Conservation (phyloP, 805 yeast species). For the Suhomyces vadensis region DNA sequence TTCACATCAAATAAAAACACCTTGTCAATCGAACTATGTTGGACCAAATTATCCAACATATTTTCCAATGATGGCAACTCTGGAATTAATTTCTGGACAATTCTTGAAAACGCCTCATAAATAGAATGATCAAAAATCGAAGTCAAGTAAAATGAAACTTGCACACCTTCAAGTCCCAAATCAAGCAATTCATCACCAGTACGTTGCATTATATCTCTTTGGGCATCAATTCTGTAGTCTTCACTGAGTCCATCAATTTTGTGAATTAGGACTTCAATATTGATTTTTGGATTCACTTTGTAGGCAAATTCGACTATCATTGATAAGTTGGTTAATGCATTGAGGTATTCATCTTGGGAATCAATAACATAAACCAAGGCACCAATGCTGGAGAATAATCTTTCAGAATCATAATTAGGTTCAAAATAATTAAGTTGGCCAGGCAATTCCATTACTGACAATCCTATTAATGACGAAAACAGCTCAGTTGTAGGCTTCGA, state of each 20-base stretch:
- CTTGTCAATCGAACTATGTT: constrained; percentile 88
- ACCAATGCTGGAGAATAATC: constrained; percentile 78
- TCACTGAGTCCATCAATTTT: constrained; percentile 94
- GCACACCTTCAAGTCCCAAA: constrained; percentile 87
- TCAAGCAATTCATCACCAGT: constrained; percentile 91
- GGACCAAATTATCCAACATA: constrained; percentile 82
- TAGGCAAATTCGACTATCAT: constrained; percentile 87
- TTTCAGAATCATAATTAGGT: constrained; percentile 76
- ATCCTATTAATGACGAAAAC: constrained; percentile 78
- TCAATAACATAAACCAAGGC: constrained; percentile 94
- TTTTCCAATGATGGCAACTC: constrained; percentile 88
- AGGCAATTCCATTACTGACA: constrained; percentile 91
- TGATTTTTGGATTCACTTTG: constrained; percentile 77
- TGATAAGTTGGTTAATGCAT: constrained; percentile 85
- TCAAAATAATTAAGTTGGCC: constrained; percentile 91
- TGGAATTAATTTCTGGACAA: constrained; percentile 86
- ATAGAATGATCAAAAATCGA: constrained; percentile 95
- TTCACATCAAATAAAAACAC: constrained; percentile 89
- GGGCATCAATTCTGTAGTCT: constrained; percentile 91
- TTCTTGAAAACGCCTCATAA: constrained; percentile 91
- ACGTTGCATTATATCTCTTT: constrained; percentile 93
- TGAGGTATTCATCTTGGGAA: constrained; percentile 90
- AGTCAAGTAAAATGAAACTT: constrained; percentile 86
- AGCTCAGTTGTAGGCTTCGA: constrained; percentile 85
- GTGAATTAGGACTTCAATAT: constrained; percentile 91